Evolutionary conservation across 2,329 filamentous ascomycete genomes (phyloP), one percentile per base, ranked within the genome.

Genomic region (Fusarium sp.): DNA sequence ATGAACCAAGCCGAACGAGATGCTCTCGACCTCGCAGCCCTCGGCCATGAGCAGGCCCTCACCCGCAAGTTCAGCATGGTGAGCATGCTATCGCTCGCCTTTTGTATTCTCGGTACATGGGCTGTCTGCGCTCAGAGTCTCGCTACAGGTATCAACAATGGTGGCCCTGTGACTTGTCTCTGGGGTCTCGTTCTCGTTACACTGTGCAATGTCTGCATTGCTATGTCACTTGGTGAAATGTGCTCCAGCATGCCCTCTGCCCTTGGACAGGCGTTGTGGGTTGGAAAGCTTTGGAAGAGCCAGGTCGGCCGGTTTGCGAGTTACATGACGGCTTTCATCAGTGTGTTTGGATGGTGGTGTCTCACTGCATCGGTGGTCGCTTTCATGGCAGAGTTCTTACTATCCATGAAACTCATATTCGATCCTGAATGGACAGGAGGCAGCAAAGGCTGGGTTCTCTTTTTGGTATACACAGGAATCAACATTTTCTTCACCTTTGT

Each of bases 271-370:
- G 86, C 85, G 0, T 85, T 85, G 63, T 89, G 86, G 85, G 75
- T 78, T 11, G 75, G 74, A 20, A 73, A 71, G 10, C 71, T 79
- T 6, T 78, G 74, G 71, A 68, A 36, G 77, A 80, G 78, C 49
- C 76, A 57, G 71, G 73, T 18, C 4, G 86, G 85, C 1, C 80
- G 85, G 2, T 84, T 86, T 53, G 72, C 77, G 8, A 85, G 83
- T 5, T 88, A 88, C 69, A 79, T 88, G 76, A 86, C 84, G 54
- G 86, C 85, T 2, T 87, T 84, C 81, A 85, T 87, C 70, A 88
- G 87, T 68, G 85, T 81, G 0, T 87, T 88, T 66, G 85, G 85
- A 14, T 88, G 86, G 86, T 87, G 84, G 84, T 83, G 84, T 1
- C 75, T 88, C 59, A 83, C 83, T 0, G 86, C 85, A 0, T 86